Percentiles rank a stretch among this genome's conserved stretches.
Evolutionary conservation across 306 rosid species (phyloP).

Genomic region (Quercus variabilis): DNA sequence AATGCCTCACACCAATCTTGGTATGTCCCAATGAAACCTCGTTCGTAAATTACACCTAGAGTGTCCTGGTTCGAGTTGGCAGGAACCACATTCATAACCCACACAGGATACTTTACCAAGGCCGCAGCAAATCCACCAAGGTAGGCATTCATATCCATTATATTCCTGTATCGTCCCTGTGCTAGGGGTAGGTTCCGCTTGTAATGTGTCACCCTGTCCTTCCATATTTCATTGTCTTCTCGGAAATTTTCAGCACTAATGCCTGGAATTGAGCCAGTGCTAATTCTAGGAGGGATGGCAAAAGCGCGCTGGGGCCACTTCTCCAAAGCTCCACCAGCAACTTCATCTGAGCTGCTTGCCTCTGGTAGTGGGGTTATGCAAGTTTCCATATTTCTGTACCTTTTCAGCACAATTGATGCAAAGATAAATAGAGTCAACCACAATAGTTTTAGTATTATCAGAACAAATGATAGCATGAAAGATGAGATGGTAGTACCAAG

Average conservation of each 20-base stretch:
- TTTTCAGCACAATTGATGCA: constrained; percentile 24
- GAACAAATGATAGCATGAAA: not conserved
- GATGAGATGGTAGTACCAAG: constrained; percentile 48
- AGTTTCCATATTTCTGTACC: constrained; percentile 72
- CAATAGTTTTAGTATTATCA: not conserved
- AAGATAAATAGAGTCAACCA: constrained; percentile 7
- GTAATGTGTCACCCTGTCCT: constrained; percentile 61
- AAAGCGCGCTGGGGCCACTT: constrained; percentile 92
- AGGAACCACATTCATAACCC: constrained; percentile 95
- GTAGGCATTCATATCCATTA: constrained; percentile 90
- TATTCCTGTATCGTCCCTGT: constrained; percentile 66
- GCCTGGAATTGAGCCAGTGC: constrained; percentile 62
- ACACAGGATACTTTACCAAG: constrained; percentile 55
- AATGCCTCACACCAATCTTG: constrained; percentile 96
- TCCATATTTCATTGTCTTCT: constrained; percentile 72
- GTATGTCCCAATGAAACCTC: constrained; percentile 88
- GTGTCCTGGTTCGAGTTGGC: constrained; percentile 67
- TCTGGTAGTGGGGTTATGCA: constrained; percentile 93
- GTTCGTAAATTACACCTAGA: constrained; percentile 75
- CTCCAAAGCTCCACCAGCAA: constrained; percentile 79
- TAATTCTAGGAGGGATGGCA: constrained; percentile 69
- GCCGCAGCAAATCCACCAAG: constrained; percentile 91
- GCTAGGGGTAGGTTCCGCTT: constrained; percentile 48
- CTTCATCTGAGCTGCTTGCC: constrained; percentile 38
- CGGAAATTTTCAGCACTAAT: constrained; percentile 47